Evolutionary conservation across 2,329 filamentous ascomycete genomes (phyloP), one percentile per base, ranked within the genome.

Genomic region (Pseudogymnoascus sp.): DNA sequence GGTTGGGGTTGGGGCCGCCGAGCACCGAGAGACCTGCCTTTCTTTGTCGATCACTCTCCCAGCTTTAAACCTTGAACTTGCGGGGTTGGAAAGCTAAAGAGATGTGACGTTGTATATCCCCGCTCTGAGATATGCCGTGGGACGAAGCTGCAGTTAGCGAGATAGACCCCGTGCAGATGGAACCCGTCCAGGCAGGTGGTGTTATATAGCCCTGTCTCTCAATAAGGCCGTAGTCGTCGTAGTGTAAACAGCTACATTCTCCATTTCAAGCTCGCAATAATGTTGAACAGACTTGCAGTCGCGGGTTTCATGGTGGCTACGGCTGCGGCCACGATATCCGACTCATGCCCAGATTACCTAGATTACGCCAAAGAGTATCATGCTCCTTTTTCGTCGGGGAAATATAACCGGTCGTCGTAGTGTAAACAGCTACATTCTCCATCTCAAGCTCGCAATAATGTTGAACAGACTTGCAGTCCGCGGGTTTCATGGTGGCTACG

Each of bases 381-480:
- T 72, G 77, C 81, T 37, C 93, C 93, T 1, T 85, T 86, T 69
- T 95, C 90, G 66, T 76, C 82, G n/a, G 92, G 93, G 11, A 85
- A 84, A 6, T 83, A 93, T 72, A 78, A 83, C 63, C 84, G n/a
- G 45, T 16, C 8, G 26, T 14, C 10, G 49, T 55, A 14, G 21
- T 52, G 49, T 1, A 55, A 19, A 55, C 10, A 55, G 29, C n/a
- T 12, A 7, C 16, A 35, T 21, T 33, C n/a, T 55, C n/a, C 29
- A 55, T 33, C 14, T 55, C n/a, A 33, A 55, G 11, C 16, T 55
- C 29, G 49, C 49, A 33, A 55, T 10, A 33, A 55, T 55, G 49
- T 35, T 29, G 49, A 55, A 55, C 10, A 33, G 16, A 8, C 29
- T 55, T 55, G 29, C 49, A 7, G 29, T 33, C n/a, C 7, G 26